phyloP scores from a whole-genome alignment of 257 asterid genomes.

The Knoxia roxburghii region DNA sequence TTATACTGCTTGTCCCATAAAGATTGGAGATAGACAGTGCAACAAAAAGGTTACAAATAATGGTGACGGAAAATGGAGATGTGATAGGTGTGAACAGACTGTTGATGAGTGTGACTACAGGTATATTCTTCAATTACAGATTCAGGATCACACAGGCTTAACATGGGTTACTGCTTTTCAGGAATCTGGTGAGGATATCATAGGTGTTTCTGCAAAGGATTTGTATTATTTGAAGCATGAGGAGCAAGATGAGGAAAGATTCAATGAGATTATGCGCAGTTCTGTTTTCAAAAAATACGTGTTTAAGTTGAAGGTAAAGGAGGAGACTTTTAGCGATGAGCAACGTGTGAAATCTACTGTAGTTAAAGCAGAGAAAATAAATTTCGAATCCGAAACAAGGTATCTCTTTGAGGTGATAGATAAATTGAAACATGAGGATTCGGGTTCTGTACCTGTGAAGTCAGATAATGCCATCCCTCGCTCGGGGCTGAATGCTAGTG shows the following conservation, averaged over 20 bases:
- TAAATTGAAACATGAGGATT: constrained; percentile 41
- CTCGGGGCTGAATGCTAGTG: constrained; percentile 30
- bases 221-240: constrained; percentile 59
- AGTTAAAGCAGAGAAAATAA: constrained; percentile 63
- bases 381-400: constrained; percentile 46
- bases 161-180: constrained; percentile 91
- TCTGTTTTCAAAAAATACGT: constrained; percentile 45
- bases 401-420: constrained; percentile 44
- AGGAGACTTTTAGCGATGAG: constrained; percentile 73
- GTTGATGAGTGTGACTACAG: constrained; percentile 81
- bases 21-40: constrained; percentile 79
- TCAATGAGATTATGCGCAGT: constrained; percentile 44
- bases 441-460: constrained; percentile 33
- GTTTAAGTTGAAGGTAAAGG: constrained; percentile 85
- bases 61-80: constrained; percentile 88
- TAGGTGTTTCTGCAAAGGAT: constrained; percentile 84
- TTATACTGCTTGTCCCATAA: constrained; percentile 74
- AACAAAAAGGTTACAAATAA: constrained; percentile 72
- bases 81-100: constrained; percentile 66
- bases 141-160: constrained; percentile 90
- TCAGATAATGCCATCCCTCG: constrained; percentile 26
- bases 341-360: constrained; percentile 78
- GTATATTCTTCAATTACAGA: constrained; percentile 80
- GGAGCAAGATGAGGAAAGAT: constrained; percentile 75
- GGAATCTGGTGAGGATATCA: constrained; percentile 76